These are phyloP conservation scores for Orbilia blumenaviensis DNA, from an alignment of 2,329 filamentous ascomycete species.

Conservation along the genomic window DNA sequence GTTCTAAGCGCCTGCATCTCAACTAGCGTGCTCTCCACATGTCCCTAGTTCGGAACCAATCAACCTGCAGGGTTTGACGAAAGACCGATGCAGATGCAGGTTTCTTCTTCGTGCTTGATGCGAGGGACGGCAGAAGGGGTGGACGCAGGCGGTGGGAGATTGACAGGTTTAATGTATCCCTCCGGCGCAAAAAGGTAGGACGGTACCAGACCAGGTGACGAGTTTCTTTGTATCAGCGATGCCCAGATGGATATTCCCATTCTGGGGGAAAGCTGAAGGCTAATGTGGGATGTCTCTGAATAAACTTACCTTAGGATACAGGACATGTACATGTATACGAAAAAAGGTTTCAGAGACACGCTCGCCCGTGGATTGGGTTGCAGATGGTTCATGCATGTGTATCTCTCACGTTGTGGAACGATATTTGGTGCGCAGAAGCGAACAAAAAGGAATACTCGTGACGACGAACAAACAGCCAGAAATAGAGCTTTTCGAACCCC, in stretches of 20 bases:
- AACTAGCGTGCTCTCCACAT: slow-evolving; percentile 40
- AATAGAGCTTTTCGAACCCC: not conserved
- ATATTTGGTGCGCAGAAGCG: slow-evolving; percentile 14
- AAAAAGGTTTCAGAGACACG: not conserved
- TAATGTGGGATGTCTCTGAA: not conserved
- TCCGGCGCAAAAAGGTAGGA: slow-evolving; percentile 8
- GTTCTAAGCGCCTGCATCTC: slow-evolving; percentile 45
- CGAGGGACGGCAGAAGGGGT: slow-evolving; percentile 45
- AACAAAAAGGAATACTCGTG: slow-evolving; percentile 17
- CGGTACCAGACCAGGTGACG: slow-evolving; percentile 20
- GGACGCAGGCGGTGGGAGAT: slow-evolving; percentile 3
- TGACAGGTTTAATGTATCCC: slow-evolving; percentile 34
- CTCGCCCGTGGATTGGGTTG: slow-evolving; percentile 4
- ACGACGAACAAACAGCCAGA: slow-evolving; percentile 12
- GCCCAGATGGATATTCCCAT: not conserved
- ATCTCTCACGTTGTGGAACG: slow-evolving; percentile 7
- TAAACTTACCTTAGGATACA: not conserved
- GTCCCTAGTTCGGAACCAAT: slow-evolving; percentile 32
- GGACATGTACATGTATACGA: not conserved
- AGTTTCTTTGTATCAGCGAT: not conserved
- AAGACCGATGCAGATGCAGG: slow-evolving; percentile 17
- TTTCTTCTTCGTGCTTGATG: slow-evolving; percentile 20
- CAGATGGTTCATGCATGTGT: slow-evolving; percentile 6
- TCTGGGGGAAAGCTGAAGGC: not conserved
- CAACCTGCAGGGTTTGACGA: slow-evolving; percentile 38